Conservation (phyloP, 1,139 yeast genomes). For the Yamadazyma songkhlaensis region DNA sequence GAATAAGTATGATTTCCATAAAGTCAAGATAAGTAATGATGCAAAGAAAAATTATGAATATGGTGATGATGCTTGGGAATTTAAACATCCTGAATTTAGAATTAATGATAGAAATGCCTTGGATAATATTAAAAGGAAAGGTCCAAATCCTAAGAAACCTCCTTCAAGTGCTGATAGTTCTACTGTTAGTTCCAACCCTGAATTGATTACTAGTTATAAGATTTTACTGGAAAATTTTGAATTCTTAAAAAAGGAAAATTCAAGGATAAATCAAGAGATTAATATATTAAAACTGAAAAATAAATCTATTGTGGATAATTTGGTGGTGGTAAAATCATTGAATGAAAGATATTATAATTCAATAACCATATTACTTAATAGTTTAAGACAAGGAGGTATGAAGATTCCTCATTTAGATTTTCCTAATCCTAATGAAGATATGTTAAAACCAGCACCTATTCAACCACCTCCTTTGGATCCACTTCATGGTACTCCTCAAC, state of each 20-base stretch:
- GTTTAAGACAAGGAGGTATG: slow-evolving; percentile 57
- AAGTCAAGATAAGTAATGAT: slow-evolving; percentile 65
- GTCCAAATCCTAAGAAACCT: slow-evolving; percentile 54
- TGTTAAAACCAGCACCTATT: background rate
- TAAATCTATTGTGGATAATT: slow-evolving; percentile 60
- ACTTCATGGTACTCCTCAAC: background rate
- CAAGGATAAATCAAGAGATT: slow-evolving; percentile 40
- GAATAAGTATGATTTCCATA: slow-evolving; percentile 96
- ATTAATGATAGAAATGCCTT: slow-evolving; percentile 67
- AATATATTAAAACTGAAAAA: slow-evolving; percentile 53
- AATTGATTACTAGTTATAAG: slow-evolving; percentile 10
- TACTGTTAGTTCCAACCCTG: background rate
- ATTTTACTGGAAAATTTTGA: slow-evolving; percentile 44
- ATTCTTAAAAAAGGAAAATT: slow-evolving; percentile 40
- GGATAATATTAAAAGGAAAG: slow-evolving; percentile 78
- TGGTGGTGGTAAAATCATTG: slow-evolving; percentile 52
- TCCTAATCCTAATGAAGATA: slow-evolving; percentile 35
- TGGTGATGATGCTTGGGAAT: slow-evolving; percentile 91
- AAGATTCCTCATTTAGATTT: slow-evolving; percentile 63
- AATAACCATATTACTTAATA: slow-evolving; percentile 46
- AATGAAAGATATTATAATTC: slow-evolving; percentile 57
- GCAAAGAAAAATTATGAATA: slow-evolving; percentile 53
- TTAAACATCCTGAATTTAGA: slow-evolving; percentile 84
- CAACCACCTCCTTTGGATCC: slow-evolving; percentile 3
- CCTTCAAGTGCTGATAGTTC: slow-evolving; percentile 1